phyloP scores from a whole-genome alignment of 164 flowering plant genomes.

The Platanus orientalis region DNA sequence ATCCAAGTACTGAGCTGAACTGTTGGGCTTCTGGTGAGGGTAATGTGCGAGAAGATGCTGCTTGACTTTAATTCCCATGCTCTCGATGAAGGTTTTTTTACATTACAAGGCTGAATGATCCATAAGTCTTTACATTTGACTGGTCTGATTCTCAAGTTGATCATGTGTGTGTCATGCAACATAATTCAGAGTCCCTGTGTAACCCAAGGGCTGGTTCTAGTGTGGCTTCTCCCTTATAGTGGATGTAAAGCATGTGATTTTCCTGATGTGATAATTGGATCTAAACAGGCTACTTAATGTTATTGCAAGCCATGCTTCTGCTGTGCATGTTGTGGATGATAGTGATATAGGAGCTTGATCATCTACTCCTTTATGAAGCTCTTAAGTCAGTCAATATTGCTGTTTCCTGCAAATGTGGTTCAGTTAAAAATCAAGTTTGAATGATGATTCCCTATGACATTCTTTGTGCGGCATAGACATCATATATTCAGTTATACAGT shows the following conservation, averaged over 20 bases:
- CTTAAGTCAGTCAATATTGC: not conserved
- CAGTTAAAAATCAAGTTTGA: too few species aligned
- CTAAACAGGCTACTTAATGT: slow-evolving; percentile 1
- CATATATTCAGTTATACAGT: too few species aligned
- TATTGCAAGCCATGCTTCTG: not conserved
- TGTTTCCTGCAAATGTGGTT: too few species aligned
- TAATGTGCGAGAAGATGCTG: not conserved
- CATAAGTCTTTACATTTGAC: not conserved
- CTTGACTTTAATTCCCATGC: not conserved
- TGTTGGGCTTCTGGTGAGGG: not conserved
- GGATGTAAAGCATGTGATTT: not conserved
- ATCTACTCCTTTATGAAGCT: not conserved
- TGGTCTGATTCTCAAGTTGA: not conserved
- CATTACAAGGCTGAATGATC: not conserved
- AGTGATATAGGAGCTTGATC: not conserved
- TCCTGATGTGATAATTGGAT: not conserved
- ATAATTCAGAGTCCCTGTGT: not conserved
- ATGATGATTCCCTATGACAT: too few species aligned
- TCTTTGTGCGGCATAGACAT: too few species aligned
- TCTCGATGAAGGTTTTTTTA: not conserved
- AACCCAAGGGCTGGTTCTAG: not conserved
- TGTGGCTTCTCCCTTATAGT: not conserved
- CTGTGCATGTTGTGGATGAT: not conserved
- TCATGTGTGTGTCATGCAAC: not conserved
- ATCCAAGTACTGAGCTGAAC: too few species aligned